phyloP scores from a whole-genome alignment of 306 rosid species.

The Bauhinia variegata region DNA sequence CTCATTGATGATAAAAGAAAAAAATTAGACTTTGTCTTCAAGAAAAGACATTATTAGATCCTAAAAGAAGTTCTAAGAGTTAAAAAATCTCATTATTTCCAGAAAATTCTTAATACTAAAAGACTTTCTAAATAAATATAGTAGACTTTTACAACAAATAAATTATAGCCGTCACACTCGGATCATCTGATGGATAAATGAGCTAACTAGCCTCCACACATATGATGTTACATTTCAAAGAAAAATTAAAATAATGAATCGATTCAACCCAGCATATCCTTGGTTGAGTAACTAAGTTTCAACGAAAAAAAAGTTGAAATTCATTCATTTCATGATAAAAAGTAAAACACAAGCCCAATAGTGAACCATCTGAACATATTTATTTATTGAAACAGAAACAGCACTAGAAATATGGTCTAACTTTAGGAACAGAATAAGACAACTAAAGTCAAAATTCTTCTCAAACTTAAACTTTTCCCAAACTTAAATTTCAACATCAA shows the following conservation, averaged over 20 bases:
- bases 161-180: not conserved
- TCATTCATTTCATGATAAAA: not conserved
- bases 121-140: not conserved
- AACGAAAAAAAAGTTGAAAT: not conserved
- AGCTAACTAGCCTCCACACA: not conserved
- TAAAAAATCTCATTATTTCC: not conserved
- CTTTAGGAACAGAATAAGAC: not conserved
- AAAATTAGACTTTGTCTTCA: not conserved
- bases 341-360: not conserved
- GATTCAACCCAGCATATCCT: slow-evolving; percentile 7
- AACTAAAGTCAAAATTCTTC: not conserved
- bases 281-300: not conserved
- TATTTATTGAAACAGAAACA: not conserved
- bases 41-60: not conserved
- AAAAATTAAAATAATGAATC: not conserved
- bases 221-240: not conserved
- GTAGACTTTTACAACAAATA: not conserved
- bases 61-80: not conserved
- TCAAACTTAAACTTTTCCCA: not conserved
- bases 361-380: slow-evolving; percentile 20
- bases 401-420: not conserved
- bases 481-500: slow-evolving; percentile 18
- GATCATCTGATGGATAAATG: not conserved
- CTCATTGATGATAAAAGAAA: not conserved
- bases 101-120: not conserved